Evolutionary conservation across 345 rosid species (phyloP), one percentile per base, ranked within the genome.

Genomic region (Viola odorata): DNA sequence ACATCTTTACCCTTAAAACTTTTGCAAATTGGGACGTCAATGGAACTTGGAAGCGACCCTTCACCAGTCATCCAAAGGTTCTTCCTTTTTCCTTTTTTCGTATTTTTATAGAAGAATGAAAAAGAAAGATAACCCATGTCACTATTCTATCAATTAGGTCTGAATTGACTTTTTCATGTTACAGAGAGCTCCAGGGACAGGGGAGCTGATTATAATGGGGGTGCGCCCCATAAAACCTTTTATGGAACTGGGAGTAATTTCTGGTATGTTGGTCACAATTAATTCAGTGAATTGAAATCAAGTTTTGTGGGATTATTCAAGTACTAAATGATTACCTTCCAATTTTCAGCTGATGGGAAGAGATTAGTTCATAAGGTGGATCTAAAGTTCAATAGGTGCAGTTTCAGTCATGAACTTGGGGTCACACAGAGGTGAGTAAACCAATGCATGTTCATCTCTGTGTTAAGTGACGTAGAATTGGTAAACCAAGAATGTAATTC

Each of bases 11-110:
- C 5, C 73, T 69, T 23, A 11, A 73, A 23, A 57, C 77, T 14
- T 41, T 51, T 12, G 73, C 66, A n/a, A 60, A 67, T 17, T 81
- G 85, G 85, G 66, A 71, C 57, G 39, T 76, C 5, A 63, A 71
- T 61, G 81, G 75, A 56, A 69, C 67, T 53, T 81, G 85, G 85
- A 62, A 54, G 41, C 64, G 64, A 37, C 68, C 81, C 57, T 81
- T 76, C 58, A 68, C 77, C 13, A 53, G 75, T 62, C 81, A 81
- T 51, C 73, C 85, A 3, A 81, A 76, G 81, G 85, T 78, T 45
- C 41, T 50, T 42, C 5, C n/a, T 10, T 49, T 13, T n/a, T n/a
- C n/a, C n/a, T n/a, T n/a, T n/a, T n/a, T n/a, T n/a, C n/a, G n/a
- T n/a, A n/a, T n/a, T n/a, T n/a, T n/a, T n/a, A n/a, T n/a, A n/a